phyloP scores from a whole-genome alignment of 2,329 filamentous ascomycete genomes.

The Calonectria honghensis region DNA sequence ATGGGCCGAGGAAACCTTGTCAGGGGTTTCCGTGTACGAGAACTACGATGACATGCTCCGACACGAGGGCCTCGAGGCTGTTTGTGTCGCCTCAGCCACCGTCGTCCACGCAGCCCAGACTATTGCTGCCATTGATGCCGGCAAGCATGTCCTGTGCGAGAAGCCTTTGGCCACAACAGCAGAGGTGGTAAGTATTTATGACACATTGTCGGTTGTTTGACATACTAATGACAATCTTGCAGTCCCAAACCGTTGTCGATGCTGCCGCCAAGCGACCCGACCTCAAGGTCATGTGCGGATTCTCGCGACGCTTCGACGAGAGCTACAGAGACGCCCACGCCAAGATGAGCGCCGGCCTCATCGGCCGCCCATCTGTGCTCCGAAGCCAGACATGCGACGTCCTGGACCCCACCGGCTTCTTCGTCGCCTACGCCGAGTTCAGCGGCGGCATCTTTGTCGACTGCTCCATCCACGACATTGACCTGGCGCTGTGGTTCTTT shows the following conservation, averaged over 20 bases:
- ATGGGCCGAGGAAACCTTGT: constrained; percentile 66
- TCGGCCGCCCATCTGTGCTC: constrained; percentile 76
- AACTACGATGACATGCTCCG: constrained; percentile 69
- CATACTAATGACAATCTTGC: not conserved
- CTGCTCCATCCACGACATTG: constrained; percentile 81
- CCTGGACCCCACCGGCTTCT: constrained; percentile 79
- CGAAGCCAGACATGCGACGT: constrained; percentile 81
- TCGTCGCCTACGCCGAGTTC: constrained; percentile 79
- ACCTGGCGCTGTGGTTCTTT: constrained; percentile 58
- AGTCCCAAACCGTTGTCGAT: constrained; percentile 37
- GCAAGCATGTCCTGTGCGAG: constrained; percentile 76
- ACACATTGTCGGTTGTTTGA: no score
- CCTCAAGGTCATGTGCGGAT: constrained; percentile 75
- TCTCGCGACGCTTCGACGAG: constrained; percentile 71
- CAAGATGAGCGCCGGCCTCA: constrained; percentile 71
- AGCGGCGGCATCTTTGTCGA: constrained; percentile 83
- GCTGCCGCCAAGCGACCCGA: constrained; percentile 65
- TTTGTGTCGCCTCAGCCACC: constrained; percentile 65
- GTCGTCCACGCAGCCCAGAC: constrained; percentile 75
- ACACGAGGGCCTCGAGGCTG: constrained; percentile 62
- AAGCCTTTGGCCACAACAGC: constrained; percentile 75
- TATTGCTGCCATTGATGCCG: constrained; percentile 72
- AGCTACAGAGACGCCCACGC: constrained; percentile 77
- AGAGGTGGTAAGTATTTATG: constrained; percentile 44
- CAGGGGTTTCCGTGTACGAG: constrained; percentile 65